A percentile compares a stretch with the other conserved stretches of the same genome.
Conservation (phyloP, 306 rosid species). For the Lathyrus tuberosus region DNA sequence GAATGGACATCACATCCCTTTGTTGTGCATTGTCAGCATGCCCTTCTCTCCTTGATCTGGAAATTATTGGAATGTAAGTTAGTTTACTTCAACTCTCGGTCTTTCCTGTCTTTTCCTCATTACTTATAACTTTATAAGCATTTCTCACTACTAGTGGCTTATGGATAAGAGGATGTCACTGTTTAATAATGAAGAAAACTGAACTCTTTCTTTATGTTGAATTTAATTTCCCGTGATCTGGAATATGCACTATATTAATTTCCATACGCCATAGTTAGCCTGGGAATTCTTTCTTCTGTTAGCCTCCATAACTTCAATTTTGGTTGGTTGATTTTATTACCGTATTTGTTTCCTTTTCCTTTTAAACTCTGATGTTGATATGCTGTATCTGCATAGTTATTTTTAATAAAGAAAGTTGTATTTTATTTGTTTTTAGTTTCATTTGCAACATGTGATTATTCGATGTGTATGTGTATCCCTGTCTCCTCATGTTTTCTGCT, state of each 20-base stretch:
- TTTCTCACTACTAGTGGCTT: constrained; percentile 28
- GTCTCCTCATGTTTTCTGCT: constrained; percentile 31
- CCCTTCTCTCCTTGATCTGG: constrained; percentile 90
- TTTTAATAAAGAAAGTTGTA: neutral
- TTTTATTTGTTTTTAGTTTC: neutral
- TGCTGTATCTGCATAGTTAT: neutral
- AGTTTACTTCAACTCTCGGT: constrained; percentile 35
- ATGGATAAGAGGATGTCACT: constrained; percentile 6
- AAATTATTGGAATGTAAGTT: constrained; percentile 97
- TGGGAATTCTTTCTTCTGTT: constrained; percentile 24
- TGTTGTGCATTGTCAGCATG: constrained; percentile 75
- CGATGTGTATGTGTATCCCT: constrained; percentile 1
- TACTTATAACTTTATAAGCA: constrained; percentile 24
- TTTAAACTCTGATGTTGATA: constrained; percentile 12
- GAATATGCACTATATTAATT: constrained; percentile 11
- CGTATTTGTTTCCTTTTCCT: constrained; percentile 15
- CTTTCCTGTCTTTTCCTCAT: constrained; percentile 30
- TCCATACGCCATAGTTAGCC: constrained; percentile 17
- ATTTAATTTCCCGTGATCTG: constrained; percentile 15
- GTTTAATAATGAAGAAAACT: constrained; percentile 9
- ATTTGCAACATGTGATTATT: constrained; percentile 6
- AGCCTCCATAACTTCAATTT: constrained; percentile 8
- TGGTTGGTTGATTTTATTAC: constrained; percentile 26
- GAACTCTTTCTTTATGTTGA: constrained; percentile 15
- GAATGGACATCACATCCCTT: constrained; percentile 89